A percentile compares a stretch with the other conserved stretches of the same genome.
Evolutionary conservation across 345 rosid species (phyloP).

Genomic region (Turritis glabra): DNA sequence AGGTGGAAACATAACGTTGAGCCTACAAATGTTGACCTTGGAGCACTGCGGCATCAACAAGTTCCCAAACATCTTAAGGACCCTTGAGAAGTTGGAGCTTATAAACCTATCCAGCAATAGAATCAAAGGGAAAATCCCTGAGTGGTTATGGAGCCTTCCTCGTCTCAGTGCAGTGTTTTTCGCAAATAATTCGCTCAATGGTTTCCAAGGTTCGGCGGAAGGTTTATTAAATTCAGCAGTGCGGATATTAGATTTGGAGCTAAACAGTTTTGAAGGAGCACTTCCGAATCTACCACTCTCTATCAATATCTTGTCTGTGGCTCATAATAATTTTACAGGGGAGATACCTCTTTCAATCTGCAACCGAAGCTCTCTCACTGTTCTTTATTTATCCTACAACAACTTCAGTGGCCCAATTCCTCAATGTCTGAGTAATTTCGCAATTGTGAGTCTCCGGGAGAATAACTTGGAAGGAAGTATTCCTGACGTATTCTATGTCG

Average conservation of each 20-base stretch:
- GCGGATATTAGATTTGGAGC: background rate
- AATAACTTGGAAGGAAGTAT: slow-evolving; percentile 17
- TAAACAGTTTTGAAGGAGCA: background rate
- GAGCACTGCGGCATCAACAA: background rate
- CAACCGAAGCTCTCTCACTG: background rate
- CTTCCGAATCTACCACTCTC: slow-evolving; percentile 9
- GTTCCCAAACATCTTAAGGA: slow-evolving; percentile 5
- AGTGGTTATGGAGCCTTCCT: slow-evolving; percentile 25
- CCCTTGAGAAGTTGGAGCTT: background rate
- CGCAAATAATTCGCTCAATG: background rate
- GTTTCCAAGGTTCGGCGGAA: background rate
- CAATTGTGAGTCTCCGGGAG: background rate
- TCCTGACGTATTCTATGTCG: fast-evolving
- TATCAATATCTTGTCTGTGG: background rate
- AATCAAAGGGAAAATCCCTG: background rate
- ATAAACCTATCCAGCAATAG: background rate
- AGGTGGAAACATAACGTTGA: background rate
- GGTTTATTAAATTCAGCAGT: background rate
- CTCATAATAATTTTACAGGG: background rate
- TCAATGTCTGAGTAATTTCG: background rate
- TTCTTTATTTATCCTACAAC: background rate
- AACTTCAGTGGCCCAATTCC: slow-evolving; percentile 1
- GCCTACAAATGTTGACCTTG: background rate
- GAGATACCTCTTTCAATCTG: slow-evolving; percentile 8
- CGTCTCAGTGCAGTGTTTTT: fast-evolving